Base-by-base conservation (phyloP, 1,139 yeast species). In the Tardiomyces depauwii region DNA sequence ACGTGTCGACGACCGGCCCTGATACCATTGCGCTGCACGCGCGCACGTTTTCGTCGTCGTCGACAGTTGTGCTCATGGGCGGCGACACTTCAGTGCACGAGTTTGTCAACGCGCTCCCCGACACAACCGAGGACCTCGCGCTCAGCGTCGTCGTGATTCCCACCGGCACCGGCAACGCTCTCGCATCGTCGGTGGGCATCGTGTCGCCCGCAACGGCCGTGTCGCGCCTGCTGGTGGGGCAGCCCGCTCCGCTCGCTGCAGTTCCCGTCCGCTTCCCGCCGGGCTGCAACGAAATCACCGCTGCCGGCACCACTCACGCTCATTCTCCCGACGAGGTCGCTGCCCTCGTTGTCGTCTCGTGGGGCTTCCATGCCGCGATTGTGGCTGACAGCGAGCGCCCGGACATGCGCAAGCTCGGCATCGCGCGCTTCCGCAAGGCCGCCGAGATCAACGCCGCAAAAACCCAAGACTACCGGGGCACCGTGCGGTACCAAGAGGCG, bases 11-110 rank as follows among this genome's bases (percentile, higher is more conserved):
- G 1, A 53, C 59, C n/a, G 50, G 59, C n/a, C 51, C 59, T 1
- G 44, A 49, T 13, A 59, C 67, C 32, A 58, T 64, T 41, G 50
- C 57, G 3, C 56, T 59, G 27, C 61, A 62, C 44, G 67, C 69
- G 2, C 44, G 45, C 33, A 51, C 59, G 14, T 61, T 65, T 40
- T 48, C 61, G 4, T 53, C 61, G 5, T 52, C 60, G 1, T 51
- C 63, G 21, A 74, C 83, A 0, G 67, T 85, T 2, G 60, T 86
- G 1, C 66, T 88, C 40, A 64, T 88, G 19, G 83, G 94, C 43
- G 96, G 96, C 1, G 96, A 88, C 57, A 88, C 96, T 0, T 80
- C 94, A 1, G 68, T 87, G 12, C 78, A 75, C 44, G 97, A 88
- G 61, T 78, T 88, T 49, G 58, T 86, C 48, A 87, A 88, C 59